A percentile compares a stretch with the other conserved stretches of the same genome.
Conservation (phyloP, 2,329 filamentous ascomycete genomes). For the Ophiobolus disseminans region DNA sequence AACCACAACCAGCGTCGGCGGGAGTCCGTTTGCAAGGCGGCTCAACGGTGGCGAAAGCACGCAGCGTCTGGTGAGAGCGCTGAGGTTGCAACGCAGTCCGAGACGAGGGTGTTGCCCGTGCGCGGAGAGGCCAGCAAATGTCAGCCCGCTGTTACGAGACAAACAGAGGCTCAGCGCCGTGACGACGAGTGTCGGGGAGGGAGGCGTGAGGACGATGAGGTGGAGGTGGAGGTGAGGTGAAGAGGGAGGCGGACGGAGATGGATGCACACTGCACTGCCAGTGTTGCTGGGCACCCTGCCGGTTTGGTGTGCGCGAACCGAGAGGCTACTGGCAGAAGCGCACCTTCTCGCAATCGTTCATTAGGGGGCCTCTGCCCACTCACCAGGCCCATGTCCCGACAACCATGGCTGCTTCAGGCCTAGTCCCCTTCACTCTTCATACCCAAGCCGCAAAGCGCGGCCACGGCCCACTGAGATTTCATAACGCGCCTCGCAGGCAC, state of each 20-base stretch:
- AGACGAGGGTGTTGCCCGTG: constrained; percentile 21
- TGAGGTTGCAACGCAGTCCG: constrained; percentile 16
- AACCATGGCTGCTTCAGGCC: constrained; percentile 28
- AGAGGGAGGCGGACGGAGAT: constrained; percentile 14
- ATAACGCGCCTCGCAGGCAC: constrained; percentile 38
- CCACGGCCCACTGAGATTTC: constrained; percentile 24
- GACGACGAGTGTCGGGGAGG: constrained; percentile 5
- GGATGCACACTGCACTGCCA: constrained; percentile 14
- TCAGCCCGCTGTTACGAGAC: constrained; percentile 28
- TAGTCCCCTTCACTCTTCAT: constrained; percentile 25
- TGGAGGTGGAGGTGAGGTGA: constrained; percentile 8
- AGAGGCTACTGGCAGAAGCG: constrained; percentile 1
- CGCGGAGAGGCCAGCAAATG: constrained; percentile 13
- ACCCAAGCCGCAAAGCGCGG: constrained; percentile 26
- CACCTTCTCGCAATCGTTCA: constrained; percentile 22
- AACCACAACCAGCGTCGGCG: constrained; percentile 2
- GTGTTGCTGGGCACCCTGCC: constrained; percentile 14
- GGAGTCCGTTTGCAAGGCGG: background rate
- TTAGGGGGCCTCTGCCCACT: constrained; percentile 23
- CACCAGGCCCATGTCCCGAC: constrained; percentile 21
- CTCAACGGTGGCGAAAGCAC: background rate
- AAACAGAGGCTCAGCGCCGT: constrained; percentile 23
- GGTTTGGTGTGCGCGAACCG: constrained; percentile 10
- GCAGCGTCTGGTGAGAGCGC: background rate
- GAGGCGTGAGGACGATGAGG: constrained; percentile 15